Conservation (phyloP, 306 rosid genomes). For the Canavalia ensiformis region DNA sequence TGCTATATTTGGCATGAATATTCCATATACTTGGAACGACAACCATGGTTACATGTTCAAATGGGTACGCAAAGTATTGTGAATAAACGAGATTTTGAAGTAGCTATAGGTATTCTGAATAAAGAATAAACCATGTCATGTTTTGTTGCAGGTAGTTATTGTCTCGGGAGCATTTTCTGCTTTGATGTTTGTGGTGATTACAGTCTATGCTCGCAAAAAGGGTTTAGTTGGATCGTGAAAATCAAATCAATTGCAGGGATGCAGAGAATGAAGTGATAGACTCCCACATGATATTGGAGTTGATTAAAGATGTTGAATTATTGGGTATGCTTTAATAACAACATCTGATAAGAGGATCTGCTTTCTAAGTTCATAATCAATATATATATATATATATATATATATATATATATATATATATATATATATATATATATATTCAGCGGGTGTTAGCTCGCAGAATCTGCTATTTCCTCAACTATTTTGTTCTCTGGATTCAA, state of each 20-base stretch:
- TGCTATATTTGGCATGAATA: constrained; percentile 88
- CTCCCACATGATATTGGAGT: neutral
- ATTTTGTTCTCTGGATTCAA: constrained; percentile 32
- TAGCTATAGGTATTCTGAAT: neutral
- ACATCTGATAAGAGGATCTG: neutral
- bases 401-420: neutral
- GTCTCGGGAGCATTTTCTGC: constrained; percentile 54
- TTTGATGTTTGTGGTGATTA: constrained; percentile 53
- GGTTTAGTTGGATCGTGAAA: constrained; percentile 82
- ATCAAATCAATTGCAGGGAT: constrained; percentile 18
- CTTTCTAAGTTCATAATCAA: neutral
- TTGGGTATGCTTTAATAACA: constrained; percentile 5
- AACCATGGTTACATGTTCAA: constrained; percentile 69
- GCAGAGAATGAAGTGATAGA: constrained; percentile 32
- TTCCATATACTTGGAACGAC: constrained; percentile 78
- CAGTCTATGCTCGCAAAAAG: constrained; percentile 71
- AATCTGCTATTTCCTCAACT: constrained; percentile 5
- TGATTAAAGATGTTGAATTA: constrained; percentile 35
- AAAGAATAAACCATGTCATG: constrained; percentile 24
- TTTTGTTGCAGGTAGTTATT: constrained; percentile 68
- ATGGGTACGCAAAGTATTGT: constrained; percentile 69
- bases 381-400: neutral
- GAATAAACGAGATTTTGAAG: neutral
- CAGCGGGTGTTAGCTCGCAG: neutral
- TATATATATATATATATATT: neutral